These are phyloP conservation scores for Murraya koenigii DNA, from an alignment of 345 rosid genomes.

Conservation along the genomic window DNA sequence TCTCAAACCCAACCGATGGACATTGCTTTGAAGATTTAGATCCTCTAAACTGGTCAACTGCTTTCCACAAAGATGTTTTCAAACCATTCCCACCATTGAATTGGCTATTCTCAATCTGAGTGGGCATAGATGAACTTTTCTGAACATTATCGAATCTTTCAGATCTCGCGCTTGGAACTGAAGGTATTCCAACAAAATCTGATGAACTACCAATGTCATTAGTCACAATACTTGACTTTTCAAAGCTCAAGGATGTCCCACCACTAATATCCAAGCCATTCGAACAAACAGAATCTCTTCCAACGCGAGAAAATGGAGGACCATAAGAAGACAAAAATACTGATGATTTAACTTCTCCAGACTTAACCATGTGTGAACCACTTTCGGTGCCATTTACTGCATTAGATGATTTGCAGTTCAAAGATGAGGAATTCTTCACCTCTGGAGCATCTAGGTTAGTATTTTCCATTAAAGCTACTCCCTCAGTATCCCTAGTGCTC, in stretches of 20 bases:
- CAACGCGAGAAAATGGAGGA: conserved; percentile 9
- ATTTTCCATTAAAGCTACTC: conserved; percentile 25
- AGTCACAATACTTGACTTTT: conserved; percentile 31
- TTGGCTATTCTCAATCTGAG: conserved; percentile 28
- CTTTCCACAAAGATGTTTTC: conserved; percentile 62
- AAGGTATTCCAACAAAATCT: conserved; percentile 6
- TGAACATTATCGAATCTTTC: conserved; percentile 33
- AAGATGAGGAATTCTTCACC: conserved; percentile 19
- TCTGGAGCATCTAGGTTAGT: conserved; percentile 15
- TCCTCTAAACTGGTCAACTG: conserved; percentile 65
- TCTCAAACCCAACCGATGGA: conserved; percentile 33
- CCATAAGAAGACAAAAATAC: conserved; percentile 17
- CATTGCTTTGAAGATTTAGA: conserved; percentile 39
- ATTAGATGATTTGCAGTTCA: conserved; percentile 20
- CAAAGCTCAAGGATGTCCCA: conserved; percentile 23
- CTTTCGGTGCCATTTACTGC: conserved; percentile 2
- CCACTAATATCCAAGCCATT: conserved; percentile 17
- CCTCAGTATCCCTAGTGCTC: conserved; percentile 17
- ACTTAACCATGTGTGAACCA: conserved; percentile 16
- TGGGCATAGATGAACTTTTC: conserved; percentile 27
- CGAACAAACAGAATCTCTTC: conserved; percentile 5
- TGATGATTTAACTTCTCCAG: conserved; percentile 29
- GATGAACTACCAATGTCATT: conserved; percentile 24
- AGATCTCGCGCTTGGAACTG: conserved; percentile 33
- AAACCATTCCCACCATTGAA: conserved; percentile 40